These are phyloP conservation scores for Aspergillus bombycis DNA, from an alignment of 2,329 filamentous ascomycete genomes.

Conservation along the genomic window DNA sequence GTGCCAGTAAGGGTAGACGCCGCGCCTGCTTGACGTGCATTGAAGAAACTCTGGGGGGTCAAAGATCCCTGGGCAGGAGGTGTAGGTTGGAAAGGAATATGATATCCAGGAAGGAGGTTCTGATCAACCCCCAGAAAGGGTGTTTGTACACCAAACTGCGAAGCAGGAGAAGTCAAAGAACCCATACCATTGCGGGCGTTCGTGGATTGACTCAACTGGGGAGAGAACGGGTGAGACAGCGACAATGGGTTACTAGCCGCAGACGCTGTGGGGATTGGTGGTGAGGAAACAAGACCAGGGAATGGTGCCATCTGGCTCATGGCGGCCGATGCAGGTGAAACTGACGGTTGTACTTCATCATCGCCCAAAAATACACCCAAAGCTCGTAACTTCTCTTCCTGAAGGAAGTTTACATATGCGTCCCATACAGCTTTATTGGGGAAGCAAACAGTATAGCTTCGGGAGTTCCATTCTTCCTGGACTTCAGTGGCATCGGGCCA, in stretches of 20 bases:
- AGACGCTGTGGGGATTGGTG: conserved; percentile 78
- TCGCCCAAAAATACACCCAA: conserved; percentile 82
- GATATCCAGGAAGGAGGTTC: conserved; percentile 68
- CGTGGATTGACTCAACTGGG: conserved; percentile 61
- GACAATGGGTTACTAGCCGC: conserved; percentile 69
- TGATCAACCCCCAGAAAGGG: conserved; percentile 62
- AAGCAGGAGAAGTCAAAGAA: conserved; percentile 72
- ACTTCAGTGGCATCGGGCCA: conserved; percentile 47
- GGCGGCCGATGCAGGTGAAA: conserved; percentile 67
- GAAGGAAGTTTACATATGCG: conserved; percentile 77
- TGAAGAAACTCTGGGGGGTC: conserved; percentile 49
- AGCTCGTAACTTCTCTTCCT: conserved; percentile 89
- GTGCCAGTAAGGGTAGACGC: conserved; percentile 64
- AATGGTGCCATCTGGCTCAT: conserved; percentile 73
- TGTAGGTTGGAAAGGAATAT: conserved; percentile 67
- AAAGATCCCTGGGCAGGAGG: conserved; percentile 51
- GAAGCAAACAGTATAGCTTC: conserved; percentile 43
- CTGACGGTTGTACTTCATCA: conserved; percentile 68
- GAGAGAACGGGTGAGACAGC: conserved; percentile 65
- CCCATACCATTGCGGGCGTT: conserved; percentile 65
- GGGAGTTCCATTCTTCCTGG: conserved; percentile 37
- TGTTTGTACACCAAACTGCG: conserved; percentile 62
- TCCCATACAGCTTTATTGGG: conserved; percentile 65
- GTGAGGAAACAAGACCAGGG: conserved; percentile 77
- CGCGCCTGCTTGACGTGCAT: conserved; percentile 40